These are phyloP conservation scores for Berberis vulgaris DNA, from an alignment of 164 flowering plant species.

Conservation along the genomic window DNA sequence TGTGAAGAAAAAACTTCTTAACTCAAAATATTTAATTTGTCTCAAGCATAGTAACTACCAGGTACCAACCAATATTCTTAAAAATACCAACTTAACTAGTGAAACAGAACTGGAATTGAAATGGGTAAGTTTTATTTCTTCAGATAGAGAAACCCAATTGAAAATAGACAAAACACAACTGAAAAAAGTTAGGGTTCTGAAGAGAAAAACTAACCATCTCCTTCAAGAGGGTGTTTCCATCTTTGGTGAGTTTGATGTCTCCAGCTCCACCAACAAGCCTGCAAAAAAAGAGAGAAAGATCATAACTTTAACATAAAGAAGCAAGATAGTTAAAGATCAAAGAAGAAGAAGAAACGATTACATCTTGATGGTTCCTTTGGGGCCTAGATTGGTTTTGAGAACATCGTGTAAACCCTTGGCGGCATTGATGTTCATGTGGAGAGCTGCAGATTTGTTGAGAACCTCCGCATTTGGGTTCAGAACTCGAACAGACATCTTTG, in stretches of 20 bases:
- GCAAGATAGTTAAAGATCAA: not conserved
- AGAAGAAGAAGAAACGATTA: slow-evolving; percentile 9
- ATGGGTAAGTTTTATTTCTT: too few relatives aligned
- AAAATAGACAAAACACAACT: too few relatives aligned
- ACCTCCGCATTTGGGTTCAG: slow-evolving; percentile 91
- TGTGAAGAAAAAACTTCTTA: too few relatives aligned
- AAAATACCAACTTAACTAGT: too few relatives aligned
- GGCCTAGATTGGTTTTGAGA: slow-evolving; percentile 94
- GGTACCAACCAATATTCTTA: too few relatives aligned
- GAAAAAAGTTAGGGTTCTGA: too few relatives aligned
- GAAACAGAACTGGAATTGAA: too few relatives aligned
- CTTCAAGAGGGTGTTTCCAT: slow-evolving; percentile 91
- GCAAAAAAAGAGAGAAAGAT: not conserved
- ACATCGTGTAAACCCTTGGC: slow-evolving; percentile 96
- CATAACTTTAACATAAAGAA: not conserved
- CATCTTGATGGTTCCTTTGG: slow-evolving; percentile 98
- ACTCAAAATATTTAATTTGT: too few relatives aligned
- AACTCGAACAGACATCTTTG: too few relatives aligned
- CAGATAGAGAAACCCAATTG: too few relatives aligned
- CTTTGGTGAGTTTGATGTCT: slow-evolving; percentile 94
- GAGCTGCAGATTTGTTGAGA: slow-evolving; percentile 97
- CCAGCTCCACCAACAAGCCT: slow-evolving; percentile 99
- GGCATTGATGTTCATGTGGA: slow-evolving; percentile 97
- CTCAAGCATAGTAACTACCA: too few relatives aligned
- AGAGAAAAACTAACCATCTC: slow-evolving; percentile 61